These are phyloP conservation scores for Hypocreales sp. DNA, from an alignment of 2,329 filamentous ascomycete species.

Conservation along the genomic window DNA sequence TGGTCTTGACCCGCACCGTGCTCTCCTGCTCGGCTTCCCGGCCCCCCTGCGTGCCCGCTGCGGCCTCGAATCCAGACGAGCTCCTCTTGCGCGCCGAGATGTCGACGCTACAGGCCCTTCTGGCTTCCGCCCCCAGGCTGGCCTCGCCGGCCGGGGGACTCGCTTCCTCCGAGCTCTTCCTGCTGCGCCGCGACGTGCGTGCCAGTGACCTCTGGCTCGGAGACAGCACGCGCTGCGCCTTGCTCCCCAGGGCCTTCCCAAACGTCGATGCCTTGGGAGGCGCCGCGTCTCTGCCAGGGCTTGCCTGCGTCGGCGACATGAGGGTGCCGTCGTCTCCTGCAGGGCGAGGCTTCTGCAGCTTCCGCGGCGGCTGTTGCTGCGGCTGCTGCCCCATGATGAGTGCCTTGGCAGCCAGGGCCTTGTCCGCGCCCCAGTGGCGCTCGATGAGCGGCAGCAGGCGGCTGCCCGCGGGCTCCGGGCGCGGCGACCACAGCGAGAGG, in stretches of 20 bases:
- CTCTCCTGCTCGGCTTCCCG: not conserved
- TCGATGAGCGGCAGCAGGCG: slow-evolving; percentile 28
- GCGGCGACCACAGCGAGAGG: slow-evolving; percentile 35
- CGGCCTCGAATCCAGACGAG: no score
- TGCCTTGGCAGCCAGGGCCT: slow-evolving; percentile 14
- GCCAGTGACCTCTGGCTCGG: not conserved
- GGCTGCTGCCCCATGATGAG: not conserved
- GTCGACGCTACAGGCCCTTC: no score
- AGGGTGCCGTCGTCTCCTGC: not conserved
- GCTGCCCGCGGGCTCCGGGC: slow-evolving; percentile 17
- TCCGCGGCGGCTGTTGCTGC: not conserved
- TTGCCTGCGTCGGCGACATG: not conserved
- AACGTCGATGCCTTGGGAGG: slow-evolving; percentile 1
- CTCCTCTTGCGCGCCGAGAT: no score
- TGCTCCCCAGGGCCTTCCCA: not conserved
- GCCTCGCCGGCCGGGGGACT: not conserved
- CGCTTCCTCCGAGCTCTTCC: not conserved
- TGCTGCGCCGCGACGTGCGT: not conserved
- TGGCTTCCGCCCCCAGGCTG: no score
- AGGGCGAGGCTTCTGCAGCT: not conserved
- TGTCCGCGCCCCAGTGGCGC: slow-evolving; percentile 30
- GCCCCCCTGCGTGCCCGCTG: slow-evolving; percentile 3
- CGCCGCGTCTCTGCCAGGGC: not conserved
- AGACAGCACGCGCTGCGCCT: not conserved
- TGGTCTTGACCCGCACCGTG: no score